Evolutionary conservation across 257 asterid genomes (phyloP).

Genomic region (Ballota nigra): DNA sequence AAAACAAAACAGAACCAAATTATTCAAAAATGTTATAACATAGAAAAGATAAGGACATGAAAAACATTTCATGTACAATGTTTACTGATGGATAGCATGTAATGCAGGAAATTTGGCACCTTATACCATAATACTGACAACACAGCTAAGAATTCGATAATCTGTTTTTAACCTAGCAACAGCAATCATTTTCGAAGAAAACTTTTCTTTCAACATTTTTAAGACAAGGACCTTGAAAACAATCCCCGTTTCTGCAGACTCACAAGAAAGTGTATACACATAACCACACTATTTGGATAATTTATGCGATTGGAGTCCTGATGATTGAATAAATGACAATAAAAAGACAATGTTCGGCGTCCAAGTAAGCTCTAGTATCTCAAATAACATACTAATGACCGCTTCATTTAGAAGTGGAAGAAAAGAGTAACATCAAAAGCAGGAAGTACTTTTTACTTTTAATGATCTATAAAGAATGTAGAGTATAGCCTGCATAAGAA

Average conservation of each 20-base stretch:
- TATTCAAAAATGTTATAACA: neutral
- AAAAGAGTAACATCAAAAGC: neutral
- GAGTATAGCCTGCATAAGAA: neutral
- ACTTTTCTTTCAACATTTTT: neutral
- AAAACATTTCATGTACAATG: neutral
- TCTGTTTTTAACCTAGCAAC: neutral
- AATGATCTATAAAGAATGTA: neutral
- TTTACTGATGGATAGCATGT: neutral
- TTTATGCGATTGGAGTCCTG: neutral
- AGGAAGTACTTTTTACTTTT: neutral
- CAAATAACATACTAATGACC: neutral
- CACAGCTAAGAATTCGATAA: neutral
- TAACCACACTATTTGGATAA: neutral
- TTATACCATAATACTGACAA: neutral
- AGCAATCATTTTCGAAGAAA: neutral
- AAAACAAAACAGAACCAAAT: conserved; percentile 14
- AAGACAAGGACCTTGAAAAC: neutral
- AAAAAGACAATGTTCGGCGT: neutral
- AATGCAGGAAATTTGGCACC: conserved; percentile 8
- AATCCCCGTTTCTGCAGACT: neutral
- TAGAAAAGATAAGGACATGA: neutral
- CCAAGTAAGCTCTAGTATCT: conserved; percentile 1
- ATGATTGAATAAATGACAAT: neutral
- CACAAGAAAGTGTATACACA: neutral
- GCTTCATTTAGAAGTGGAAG: neutral